Percentiles rank a stretch among this genome's conserved stretches.
phyloP scores from a whole-genome alignment of 805 yeast species.

The Yamadazyma paraphyllophila region DNA sequence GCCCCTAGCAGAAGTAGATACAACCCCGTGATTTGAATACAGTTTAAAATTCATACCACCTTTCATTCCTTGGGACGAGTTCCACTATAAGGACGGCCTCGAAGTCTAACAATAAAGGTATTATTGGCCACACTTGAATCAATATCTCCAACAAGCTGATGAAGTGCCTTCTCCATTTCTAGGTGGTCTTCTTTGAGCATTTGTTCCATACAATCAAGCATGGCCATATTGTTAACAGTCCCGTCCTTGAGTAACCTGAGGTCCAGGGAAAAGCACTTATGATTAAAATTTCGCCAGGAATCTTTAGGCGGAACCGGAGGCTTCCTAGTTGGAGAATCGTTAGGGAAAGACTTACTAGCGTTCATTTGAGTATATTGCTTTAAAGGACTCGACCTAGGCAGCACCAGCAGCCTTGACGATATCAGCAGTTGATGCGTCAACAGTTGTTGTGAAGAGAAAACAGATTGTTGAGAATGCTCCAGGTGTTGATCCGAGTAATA shows the following conservation, averaged over 20 bases:
- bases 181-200: constrained; percentile 24
- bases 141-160: constrained; percentile 15
- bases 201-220: constrained; percentile 28
- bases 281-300: not conserved
- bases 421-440: not conserved
- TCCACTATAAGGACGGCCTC: constrained; percentile 1
- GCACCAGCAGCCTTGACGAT: constrained; percentile 3
- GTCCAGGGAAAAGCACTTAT: not conserved
- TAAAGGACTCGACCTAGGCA: not conserved
- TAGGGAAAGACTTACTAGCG: not conserved
- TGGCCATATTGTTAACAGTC: constrained; percentile 13
- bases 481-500: constrained; percentile 6
- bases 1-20: too few species aligned
- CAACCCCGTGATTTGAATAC: too few species aligned
- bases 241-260: constrained; percentile 9
- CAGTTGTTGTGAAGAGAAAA: not conserved
- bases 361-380: not conserved
- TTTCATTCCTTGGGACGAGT: not conserved
- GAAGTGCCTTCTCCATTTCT: constrained; percentile 17
- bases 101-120: constrained; percentile 13
- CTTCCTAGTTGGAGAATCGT: not conserved
- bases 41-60: too few species aligned
- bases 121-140: constrained; percentile 21
- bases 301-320: constrained; percentile 7
- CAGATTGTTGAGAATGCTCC: constrained; percentile 4